These are phyloP conservation scores for Zygosaccharomyces sapae DNA, from an alignment of 1,139 yeast genomes.

Conservation along the genomic window DNA sequence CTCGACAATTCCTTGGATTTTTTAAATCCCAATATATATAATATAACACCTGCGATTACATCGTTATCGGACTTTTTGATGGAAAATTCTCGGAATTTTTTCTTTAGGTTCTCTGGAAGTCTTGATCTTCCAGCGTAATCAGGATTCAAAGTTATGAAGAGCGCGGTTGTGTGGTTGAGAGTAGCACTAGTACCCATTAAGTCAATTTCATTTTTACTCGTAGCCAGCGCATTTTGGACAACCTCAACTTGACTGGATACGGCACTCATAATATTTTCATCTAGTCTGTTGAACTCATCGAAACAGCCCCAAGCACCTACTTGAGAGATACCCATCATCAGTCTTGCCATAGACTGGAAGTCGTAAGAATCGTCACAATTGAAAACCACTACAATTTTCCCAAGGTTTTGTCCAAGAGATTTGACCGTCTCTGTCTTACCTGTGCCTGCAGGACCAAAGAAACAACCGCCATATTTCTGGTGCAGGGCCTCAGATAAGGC, in stretches of 20 bases:
- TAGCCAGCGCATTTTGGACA: constrained; percentile 54
- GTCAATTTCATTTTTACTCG: constrained; percentile 37
- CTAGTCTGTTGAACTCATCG: constrained; percentile 88
- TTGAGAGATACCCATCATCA: constrained; percentile 75
- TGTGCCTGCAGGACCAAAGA: constrained; percentile 97
- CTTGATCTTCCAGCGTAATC: constrained; percentile 78
- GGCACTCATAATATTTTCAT: constrained; percentile 70
- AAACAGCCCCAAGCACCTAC: constrained; percentile 96
- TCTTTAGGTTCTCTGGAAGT: constrained; percentile 82
- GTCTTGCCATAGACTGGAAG: constrained; percentile 72
- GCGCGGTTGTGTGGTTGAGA: constrained; percentile 56
- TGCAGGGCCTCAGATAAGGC: constrained; percentile 73
- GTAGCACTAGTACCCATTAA: constrained; percentile 46
- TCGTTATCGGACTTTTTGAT: constrained; percentile 71
- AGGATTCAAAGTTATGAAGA: constrained; percentile 91
- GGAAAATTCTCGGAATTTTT: constrained; percentile 69
- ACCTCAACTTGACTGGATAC: constrained; percentile 76
- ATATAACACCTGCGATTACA: constrained; percentile 64
- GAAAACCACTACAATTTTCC: constrained; percentile 78
- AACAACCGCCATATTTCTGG: constrained; percentile 80
- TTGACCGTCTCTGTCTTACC: constrained; percentile 93
- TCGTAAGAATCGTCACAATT: constrained; percentile 91
- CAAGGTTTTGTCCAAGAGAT: constrained; percentile 75
- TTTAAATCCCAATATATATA: constrained; percentile 68
- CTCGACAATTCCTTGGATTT: constrained; percentile 47